Evolutionary conservation across 192 early-diverging fungal genomes (phyloP), one percentile per base, ranked within the genome.

Genomic region (Linnemannia hyalina): DNA sequence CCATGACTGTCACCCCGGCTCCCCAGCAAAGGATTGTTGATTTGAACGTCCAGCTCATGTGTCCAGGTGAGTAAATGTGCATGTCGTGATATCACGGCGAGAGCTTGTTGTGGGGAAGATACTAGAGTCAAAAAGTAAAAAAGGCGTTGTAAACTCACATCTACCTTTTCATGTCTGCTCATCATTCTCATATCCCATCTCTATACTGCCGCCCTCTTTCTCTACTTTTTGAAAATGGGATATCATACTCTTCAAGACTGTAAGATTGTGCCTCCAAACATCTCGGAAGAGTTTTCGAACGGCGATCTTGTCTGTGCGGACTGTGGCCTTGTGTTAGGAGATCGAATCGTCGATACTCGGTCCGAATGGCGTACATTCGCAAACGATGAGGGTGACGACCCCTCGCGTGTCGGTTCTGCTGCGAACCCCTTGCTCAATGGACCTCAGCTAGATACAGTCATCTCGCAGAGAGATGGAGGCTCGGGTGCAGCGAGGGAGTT

Each of bases 341-440:
- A 97, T 81, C 92, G 97, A 26, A 93, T 99, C 80, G 97, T 97
- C 76, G 97, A 97, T 84, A 97, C 98, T 40, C 93, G 97, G 16
- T 97, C 96, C 2, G 98, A 99, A 87, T 99, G 98, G 98, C 95
- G 98, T 70, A 99, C 97, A 35, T 97, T 97, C 82, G 93, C 96
- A 32, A 96, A 97, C 84, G 97, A 97, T 76, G 97, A 94, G 80
- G 95, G 94, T 68, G 96, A 96, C 82, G 95, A 97, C 82, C 96
- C 96, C n/a, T 96, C 95, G 70, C 96, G 95, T 95, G 96, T 96
- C 54, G 97, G 97, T 90, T 95, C 93, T 13, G 92, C 93, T 20
- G 90, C 91, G 40, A 95, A 98, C 82, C 95, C 95, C 8, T 85
- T 97, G 15, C 91, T 97, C 38, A 96, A 94, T 15, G 93, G 93